Conservation (phyloP, 257 asterid genomes). For the Gentiana straminea region DNA sequence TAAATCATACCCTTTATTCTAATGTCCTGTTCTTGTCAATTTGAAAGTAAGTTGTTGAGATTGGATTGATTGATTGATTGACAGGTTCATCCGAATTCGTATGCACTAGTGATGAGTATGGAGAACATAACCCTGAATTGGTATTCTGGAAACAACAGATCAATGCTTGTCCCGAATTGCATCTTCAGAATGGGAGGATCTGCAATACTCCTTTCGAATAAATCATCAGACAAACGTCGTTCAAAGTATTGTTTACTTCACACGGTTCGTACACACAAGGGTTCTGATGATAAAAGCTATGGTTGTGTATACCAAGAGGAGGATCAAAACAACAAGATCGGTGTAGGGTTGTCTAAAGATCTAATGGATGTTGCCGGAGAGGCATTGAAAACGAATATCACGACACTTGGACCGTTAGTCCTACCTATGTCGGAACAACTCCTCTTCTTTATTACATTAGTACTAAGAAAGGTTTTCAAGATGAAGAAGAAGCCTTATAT, state of each 20-base stretch:
- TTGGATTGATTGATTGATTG: background rate
- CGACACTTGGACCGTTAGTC: slow-evolving; percentile 24
- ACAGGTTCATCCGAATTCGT: slow-evolving; percentile 20
- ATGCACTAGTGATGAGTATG: slow-evolving; percentile 23
- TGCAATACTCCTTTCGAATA: slow-evolving; percentile 22
- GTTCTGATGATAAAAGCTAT: slow-evolving; percentile 21
- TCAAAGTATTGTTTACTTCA: slow-evolving; percentile 23
- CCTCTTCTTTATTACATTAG: slow-evolving; percentile 5
- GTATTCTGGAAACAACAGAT: slow-evolving; percentile 19
- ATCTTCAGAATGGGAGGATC: slow-evolving; percentile 26
- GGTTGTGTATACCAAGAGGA: slow-evolving; percentile 16
- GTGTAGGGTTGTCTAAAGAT: slow-evolving; percentile 20
- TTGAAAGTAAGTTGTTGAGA: too few relatives aligned
- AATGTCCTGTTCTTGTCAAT: too few relatives aligned
- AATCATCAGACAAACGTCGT: slow-evolving; percentile 1
- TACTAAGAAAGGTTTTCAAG: slow-evolving; percentile 12
- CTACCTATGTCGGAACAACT: slow-evolving; percentile 26
- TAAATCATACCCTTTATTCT: too few relatives aligned
- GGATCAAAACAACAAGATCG: slow-evolving; percentile 11
- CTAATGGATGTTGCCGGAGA: slow-evolving; percentile 24
- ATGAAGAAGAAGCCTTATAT: slow-evolving; percentile 13
- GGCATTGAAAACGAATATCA: slow-evolving; percentile 18
- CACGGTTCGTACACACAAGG: slow-evolving; percentile 22
- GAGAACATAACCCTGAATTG: slow-evolving; percentile 8
- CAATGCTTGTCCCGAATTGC: slow-evolving; percentile 29